These are phyloP conservation scores for Fennellomyces sp. DNA, from an alignment of 371 early-diverging fungal genomes.

Conservation along the genomic window DNA sequence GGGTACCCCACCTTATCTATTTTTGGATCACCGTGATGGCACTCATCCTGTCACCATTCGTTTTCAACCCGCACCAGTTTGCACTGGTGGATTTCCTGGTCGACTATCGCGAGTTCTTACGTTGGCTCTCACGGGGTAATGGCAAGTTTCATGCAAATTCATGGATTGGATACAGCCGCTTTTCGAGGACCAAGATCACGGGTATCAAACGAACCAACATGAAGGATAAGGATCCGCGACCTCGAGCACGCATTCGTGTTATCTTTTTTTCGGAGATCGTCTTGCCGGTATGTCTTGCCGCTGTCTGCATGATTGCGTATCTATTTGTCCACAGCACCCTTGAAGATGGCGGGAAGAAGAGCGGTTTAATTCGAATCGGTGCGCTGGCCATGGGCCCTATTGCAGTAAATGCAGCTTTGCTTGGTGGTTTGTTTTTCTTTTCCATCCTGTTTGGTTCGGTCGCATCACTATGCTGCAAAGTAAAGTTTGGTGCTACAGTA, in stretches of 20 bases:
- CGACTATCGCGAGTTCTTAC: slow-evolving; percentile 80
- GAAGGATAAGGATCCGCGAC: slow-evolving; percentile 47
- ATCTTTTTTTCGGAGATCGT: slow-evolving; percentile 77
- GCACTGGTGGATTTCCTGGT: slow-evolving; percentile 70
- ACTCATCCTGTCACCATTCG: slow-evolving; percentile 73
- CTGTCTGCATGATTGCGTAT: slow-evolving; percentile 63
- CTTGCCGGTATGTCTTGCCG: slow-evolving; percentile 68
- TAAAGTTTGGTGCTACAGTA: slow-evolving; percentile 71
- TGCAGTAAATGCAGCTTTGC: slow-evolving; percentile 65
- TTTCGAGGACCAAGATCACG: slow-evolving; percentile 71
- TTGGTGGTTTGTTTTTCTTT: slow-evolving; percentile 65
- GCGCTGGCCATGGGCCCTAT: slow-evolving; percentile 72
- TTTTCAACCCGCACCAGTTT: slow-evolving; percentile 88
- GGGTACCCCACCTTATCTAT: slow-evolving; percentile 76
- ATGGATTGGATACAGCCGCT: slow-evolving; percentile 75
- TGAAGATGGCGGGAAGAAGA: slow-evolving; percentile 2
- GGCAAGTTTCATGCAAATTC: slow-evolving; percentile 66
- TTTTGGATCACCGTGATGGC: slow-evolving; percentile 84
- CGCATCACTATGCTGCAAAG: slow-evolving; percentile 58
- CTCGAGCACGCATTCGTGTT: slow-evolving; percentile 62
- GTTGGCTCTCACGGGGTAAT: slow-evolving; percentile 83
- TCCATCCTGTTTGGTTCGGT: slow-evolving; percentile 72
- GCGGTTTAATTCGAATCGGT: slow-evolving; percentile 56
- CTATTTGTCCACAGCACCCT: slow-evolving; percentile 57
- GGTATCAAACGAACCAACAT: slow-evolving; percentile 78